Conservation (phyloP, 352 stramenopile species). For the Phytophthora pisi region DNA sequence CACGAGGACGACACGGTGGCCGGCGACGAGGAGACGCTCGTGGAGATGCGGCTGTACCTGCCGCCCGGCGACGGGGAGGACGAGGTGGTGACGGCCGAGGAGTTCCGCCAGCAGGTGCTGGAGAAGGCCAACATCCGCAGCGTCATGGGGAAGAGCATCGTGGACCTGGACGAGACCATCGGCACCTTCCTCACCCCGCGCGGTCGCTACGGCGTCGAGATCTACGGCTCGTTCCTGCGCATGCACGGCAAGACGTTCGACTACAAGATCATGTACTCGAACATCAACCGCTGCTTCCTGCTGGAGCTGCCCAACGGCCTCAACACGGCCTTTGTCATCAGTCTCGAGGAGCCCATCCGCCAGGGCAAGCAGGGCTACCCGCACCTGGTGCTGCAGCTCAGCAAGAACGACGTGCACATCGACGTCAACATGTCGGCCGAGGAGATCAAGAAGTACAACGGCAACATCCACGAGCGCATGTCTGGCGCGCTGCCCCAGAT, state of each 20-base stretch:
- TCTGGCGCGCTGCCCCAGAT: conserved; percentile 96
- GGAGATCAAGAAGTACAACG: conserved; percentile 98
- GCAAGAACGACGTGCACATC: conserved; percentile 85
- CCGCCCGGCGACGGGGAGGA: conserved; percentile 68
- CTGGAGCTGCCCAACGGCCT: conserved; percentile 97
- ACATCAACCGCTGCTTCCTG: conserved; percentile 99
- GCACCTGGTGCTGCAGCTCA: conserved; percentile 97
- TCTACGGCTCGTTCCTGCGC: conserved; percentile 97
- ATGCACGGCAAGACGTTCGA: conserved; percentile 99
- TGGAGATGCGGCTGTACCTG: conserved; percentile 97
- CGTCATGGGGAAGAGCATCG: conserved; percentile 97
- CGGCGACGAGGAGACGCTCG: conserved; percentile 92
- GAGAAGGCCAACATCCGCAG: conserved; percentile 87
- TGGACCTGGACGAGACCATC: conserved; percentile 96
- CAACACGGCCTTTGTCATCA: conserved; percentile 99
- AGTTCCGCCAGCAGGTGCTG: conserved; percentile 87
- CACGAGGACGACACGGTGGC: conserved; percentile 98
- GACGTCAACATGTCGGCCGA: conserved; percentile 96
- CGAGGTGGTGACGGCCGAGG: conserved; percentile 67
- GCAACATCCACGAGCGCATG: conserved; percentile 97
- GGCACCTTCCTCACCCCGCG: conserved; percentile 98
- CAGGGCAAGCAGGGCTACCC: conserved; percentile 99
- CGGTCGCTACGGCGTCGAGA: conserved; percentile 97
- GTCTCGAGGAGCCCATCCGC: conserved; percentile 97
- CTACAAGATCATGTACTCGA: conserved; percentile 99